Base-by-base conservation (phyloP, 2,329 filamentous ascomycete species). In the Davidsoniella virescens region DNA sequence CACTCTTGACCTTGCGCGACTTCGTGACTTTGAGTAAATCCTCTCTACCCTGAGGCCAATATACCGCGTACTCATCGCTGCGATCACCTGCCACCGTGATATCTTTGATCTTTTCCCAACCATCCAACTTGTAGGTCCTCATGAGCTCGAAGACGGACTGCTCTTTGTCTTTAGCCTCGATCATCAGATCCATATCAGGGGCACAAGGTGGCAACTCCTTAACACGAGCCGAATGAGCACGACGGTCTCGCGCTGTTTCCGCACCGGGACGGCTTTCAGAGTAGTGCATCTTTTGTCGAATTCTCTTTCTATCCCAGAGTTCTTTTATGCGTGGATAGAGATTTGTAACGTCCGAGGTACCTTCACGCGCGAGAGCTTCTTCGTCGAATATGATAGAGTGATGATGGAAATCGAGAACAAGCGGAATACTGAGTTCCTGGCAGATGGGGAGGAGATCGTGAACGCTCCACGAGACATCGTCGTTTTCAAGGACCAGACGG, bases 121-220 rank as follows among this genome's bases (percentile, higher is more conserved):
- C 87, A 0, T 87, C 85, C 0, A 96, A 70, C 58, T 82, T 87
- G 63, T 87, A 94, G 0, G 72, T 87, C 18, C 83, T 75, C 87
- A 95, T 95, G 16, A 96, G 71, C 56, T 94, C 87, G 58, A 96
- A 94, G 0, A 95, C 87, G 0, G 90, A 87, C 63, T 96, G 90
- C 62, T 96, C 90, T 64, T 96, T 96, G 61, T 95, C 90, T 63
- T 96, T 96, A 44, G 90, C 90, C 66, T 96, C 90, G 54, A 96
- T 95, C 90, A 96, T 96, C n/a, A 96, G 70, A 60, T 95, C 90
- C 82, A 93, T 92, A 29, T 83, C 80, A 1, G 76, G 68, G 3
- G 80, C 72, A 58, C 90, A 95, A 0, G 90, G 88, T 1, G 90
- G 90, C 1, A 96, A 65, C 0, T 80, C 84, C 56, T 73, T 72